Base-by-base conservation (phyloP, 495 filamentous ascomycete species). In the Trichoderma virens region DNA sequence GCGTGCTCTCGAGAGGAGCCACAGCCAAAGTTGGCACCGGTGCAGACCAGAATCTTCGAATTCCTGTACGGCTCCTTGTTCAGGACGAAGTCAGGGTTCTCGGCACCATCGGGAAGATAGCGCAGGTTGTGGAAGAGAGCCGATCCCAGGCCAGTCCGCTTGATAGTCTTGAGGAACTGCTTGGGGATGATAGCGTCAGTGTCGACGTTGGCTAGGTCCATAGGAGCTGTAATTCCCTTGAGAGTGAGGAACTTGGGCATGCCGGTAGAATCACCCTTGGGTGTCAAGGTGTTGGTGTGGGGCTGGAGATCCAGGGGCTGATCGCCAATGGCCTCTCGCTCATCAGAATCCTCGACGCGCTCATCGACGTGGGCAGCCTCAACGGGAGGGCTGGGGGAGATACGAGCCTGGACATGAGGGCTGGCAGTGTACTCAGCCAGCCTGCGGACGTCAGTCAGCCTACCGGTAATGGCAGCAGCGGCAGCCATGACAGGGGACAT, bases 161-260 rank as follows among this genome's bases (percentile, higher is more conserved):
- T 98, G 78, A 98, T 98, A 45, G 94, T 98, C 80, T 98, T 98
- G 62, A 98, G 82, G 83, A 98, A 98, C 75, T 98, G 94, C 74
- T 98, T 98, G 65, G 94, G 94, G 65, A 98, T 98, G 75, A 98
- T 98, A 69, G 93, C 93, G 70, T 98, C 94, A 32, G 94, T 98
- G 76, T 98, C 94, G 71, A 97, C 85, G 70, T 98, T 98, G 66
- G 86, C 81, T 63, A 88, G 85, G 65, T 96, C 90, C 76, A 98
- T 79, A 5, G 92, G 91, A 9, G 92, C 94, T 11, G 91, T 92
- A 65, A 95, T 87, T 64, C 94, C 94, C 77, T 88, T 92, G 67
- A 95, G 83, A 32, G 83, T 79, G 25, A 81, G 84, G 79, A 96
- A 98, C 72, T 89, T 89, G 65, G 91, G 87, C 45, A 96, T 87